Evolutionary conservation across 148 eudicot genomes (phyloP).

Genomic region (Pouteria glomerata): DNA sequence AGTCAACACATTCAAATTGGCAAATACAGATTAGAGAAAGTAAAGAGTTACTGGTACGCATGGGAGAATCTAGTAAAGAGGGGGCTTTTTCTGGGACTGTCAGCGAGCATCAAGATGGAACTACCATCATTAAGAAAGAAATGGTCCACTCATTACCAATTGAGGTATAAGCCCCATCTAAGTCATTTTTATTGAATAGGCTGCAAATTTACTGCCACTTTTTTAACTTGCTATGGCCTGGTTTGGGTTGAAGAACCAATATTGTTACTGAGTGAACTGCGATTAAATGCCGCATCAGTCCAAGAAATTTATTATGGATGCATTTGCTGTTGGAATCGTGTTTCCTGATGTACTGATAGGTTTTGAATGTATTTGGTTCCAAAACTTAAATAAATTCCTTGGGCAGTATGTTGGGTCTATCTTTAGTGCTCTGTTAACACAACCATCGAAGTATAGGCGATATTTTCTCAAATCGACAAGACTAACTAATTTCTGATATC

Average conservation of each 20-base stretch:
- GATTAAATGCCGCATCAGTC: background rate
- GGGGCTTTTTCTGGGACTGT: slow-evolving; percentile 5
- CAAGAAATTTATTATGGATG: background rate
- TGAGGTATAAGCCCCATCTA: slow-evolving; percentile 1
- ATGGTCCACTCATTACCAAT: background rate
- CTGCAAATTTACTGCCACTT: background rate
- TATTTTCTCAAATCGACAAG: background rate
- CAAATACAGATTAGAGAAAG: background rate
- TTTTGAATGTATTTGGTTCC: background rate
- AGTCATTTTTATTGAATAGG: background rate
- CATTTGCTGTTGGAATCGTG: background rate
- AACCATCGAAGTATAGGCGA: background rate
- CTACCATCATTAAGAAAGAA: background rate
- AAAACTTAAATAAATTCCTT: background rate
- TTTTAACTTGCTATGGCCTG: background rate
- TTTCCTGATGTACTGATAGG: no score
- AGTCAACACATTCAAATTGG: background rate
- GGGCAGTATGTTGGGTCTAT: background rate
- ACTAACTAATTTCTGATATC: background rate
- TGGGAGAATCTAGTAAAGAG: slow-evolving; percentile 13
- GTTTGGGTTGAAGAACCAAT: background rate
- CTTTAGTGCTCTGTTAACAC: background rate
- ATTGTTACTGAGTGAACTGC: background rate
- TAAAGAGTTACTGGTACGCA: background rate
- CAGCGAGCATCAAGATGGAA: slow-evolving; percentile 9